phyloP scores from a whole-genome alignment of 305 asterid genomes.

The Fraxinus greggii region DNA sequence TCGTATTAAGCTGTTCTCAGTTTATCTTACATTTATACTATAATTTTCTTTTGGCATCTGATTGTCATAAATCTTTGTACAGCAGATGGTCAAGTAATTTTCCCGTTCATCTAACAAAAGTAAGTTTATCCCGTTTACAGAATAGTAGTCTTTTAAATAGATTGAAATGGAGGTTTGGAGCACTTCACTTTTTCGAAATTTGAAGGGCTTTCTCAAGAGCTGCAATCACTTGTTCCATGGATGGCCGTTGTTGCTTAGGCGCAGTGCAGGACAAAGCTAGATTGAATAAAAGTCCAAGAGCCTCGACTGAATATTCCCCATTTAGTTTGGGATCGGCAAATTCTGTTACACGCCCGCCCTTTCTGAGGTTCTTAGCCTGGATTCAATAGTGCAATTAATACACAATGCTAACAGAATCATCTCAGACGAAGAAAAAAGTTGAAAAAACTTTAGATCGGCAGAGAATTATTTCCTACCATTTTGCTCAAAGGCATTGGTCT shows the following conservation, averaged over 20 bases:
- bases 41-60: neutral
- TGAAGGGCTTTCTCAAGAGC: conserved; percentile 51
- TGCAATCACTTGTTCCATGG: conserved; percentile 55
- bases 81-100: neutral
- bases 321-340: conserved; percentile 70
- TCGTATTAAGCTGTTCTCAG: neutral
- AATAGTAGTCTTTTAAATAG: neutral
- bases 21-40: neutral
- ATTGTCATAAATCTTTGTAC: neutral
- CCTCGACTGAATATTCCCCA: conserved; percentile 55
- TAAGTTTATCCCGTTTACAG: neutral
- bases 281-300: conserved; percentile 46
- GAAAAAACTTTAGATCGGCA: neutral
- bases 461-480: conserved; percentile 43
- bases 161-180: conserved; percentile 26
- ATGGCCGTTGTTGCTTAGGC: conserved; percentile 63
- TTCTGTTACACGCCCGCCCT: conserved; percentile 50
- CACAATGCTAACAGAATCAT: neutral
- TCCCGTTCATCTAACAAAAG: neutral
- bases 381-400: neutral
- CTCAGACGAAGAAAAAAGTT: neutral
- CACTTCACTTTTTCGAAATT: conserved; percentile 36
- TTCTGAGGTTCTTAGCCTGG: conserved; percentile 60
- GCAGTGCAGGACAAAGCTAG: conserved; percentile 64
- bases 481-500: conserved; percentile 64